phyloP scores from a whole-genome alignment of 2,329 filamentous ascomycete species.

The Colletotrichum lini region DNA sequence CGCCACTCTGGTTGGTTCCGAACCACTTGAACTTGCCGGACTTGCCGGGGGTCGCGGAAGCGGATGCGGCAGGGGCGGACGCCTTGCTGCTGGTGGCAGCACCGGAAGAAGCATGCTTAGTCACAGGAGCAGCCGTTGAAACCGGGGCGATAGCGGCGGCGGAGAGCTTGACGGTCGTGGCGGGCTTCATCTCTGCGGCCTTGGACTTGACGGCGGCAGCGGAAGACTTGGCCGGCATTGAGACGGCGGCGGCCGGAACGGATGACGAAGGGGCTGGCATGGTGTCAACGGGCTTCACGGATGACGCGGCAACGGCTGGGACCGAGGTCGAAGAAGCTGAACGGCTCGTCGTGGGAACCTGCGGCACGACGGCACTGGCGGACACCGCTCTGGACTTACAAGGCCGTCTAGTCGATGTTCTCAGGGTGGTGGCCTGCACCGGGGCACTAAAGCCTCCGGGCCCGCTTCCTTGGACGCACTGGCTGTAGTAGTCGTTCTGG shows the following conservation, averaged over 20 bases:
- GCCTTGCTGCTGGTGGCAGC: neutral
- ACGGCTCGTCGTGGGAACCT: conserved; percentile 15
- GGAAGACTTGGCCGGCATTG: neutral
- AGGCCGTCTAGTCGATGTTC: conserved; percentile 22
- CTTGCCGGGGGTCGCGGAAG: conserved; percentile 14
- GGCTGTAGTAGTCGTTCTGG: conserved; percentile 58
- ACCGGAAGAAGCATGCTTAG: neutral
- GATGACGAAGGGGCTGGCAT: conserved; percentile 9
- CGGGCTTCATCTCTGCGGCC: neutral
- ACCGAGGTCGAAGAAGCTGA: neutral
- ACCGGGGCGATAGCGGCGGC: neutral
- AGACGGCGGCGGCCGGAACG: neutral
- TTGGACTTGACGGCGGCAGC: neutral
- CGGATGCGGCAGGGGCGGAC: neutral
- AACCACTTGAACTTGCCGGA: conserved; percentile 56
- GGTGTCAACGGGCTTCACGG: conserved; percentile 29
- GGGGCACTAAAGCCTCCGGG: conserved; percentile 5
- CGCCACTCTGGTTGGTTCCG: conserved; percentile 65
- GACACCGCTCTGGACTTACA: conserved; percentile 32
- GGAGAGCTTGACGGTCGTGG: neutral
- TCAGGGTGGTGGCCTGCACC: conserved; percentile 25
- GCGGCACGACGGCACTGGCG: conserved; percentile 16
- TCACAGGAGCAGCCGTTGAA: neutral
- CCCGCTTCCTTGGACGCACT: conserved; percentile 52
- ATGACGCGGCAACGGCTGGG: conserved; percentile 8